phyloP scores from a whole-genome alignment of 1,284 basidiomycete genomes.

The Irpex lacteus region DNA sequence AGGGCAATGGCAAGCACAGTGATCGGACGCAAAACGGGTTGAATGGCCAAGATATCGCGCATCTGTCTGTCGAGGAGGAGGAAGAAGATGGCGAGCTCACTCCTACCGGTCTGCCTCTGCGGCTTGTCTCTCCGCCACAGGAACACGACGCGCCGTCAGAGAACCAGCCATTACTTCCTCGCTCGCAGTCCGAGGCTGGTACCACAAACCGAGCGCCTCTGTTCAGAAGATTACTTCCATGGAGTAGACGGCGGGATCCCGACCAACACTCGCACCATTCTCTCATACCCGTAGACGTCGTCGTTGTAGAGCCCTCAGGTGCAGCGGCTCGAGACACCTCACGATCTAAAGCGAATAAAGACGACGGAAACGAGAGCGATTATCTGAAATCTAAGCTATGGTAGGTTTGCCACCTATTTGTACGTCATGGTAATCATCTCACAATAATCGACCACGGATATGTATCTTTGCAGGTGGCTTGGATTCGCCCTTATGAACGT shows the following conservation, averaged over 20 bases:
- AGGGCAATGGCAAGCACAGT: background rate
- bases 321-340: background rate
- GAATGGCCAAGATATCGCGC: background rate
- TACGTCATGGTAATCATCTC: constrained; percentile 3
- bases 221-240: constrained; percentile 10
- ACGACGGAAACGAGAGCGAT: constrained; percentile 41
- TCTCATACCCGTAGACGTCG: constrained; percentile 26
- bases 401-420: constrained; percentile 33
- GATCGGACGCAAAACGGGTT: constrained; percentile 5
- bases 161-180: constrained; percentile 10
- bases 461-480: constrained; percentile 68
- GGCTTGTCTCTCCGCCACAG: background rate
- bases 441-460: background rate
- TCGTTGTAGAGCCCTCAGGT: constrained; percentile 12
- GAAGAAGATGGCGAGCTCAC: constrained; percentile 3
- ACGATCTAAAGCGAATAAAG: background rate
- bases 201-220: background rate
- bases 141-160: constrained; percentile 1
- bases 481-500: constrained; percentile 89
- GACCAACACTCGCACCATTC: constrained; percentile 21
- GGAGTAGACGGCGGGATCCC: constrained; percentile 9
- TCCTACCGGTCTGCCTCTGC: background rate
- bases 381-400: constrained; percentile 86
- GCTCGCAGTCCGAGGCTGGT: background rate
- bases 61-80: constrained; percentile 9